Conservation (phyloP, 148 eudicot species). For the Spergularia bocconei region DNA sequence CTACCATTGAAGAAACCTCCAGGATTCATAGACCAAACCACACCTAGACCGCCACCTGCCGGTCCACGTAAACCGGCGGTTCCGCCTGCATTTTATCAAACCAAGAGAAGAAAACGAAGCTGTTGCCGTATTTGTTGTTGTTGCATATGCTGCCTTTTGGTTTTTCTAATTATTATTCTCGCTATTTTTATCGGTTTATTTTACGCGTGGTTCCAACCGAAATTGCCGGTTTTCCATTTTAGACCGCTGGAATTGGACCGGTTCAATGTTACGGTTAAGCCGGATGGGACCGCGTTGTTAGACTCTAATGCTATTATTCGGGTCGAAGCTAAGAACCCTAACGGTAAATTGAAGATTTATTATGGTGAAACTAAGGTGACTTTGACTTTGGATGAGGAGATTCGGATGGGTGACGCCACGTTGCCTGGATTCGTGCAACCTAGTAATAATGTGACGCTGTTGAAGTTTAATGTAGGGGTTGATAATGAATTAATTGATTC, state of each 20-base stretch:
- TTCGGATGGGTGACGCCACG: conserved; percentile 30
- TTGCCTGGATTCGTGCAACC: conserved; percentile 35
- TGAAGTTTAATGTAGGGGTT: conserved; percentile 26
- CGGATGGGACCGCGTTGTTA: conserved; percentile 27
- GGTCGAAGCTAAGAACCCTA: conserved; percentile 40
- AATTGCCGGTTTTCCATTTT: conserved; percentile 36
- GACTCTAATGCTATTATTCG: conserved; percentile 24
- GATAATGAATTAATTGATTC: conserved; percentile 26
- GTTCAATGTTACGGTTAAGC: conserved; percentile 28
- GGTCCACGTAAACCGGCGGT: conserved; percentile 20
- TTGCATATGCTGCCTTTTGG: conserved; percentile 10
- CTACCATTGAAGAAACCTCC: conserved; percentile 40
- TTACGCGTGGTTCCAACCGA: conserved; percentile 39
- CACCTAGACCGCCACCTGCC: conserved; percentile 7
- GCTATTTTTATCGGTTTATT: conserved; percentile 18
- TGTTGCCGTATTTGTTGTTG: conserved; percentile 31
- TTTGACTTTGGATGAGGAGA: conserved; percentile 29
- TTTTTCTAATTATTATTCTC: conserved; percentile 20
- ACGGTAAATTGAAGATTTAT: conserved; percentile 25
- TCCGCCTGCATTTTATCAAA: conserved; percentile 29
- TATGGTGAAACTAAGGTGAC: conserved; percentile 28
- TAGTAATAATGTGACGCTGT: conserved; percentile 35
- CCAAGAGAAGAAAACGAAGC: conserved; percentile 15
- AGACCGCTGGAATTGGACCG: conserved; percentile 28
- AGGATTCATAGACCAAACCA: conserved; percentile 24